These are phyloP conservation scores for Wickerhamomyces subpelliculosus DNA, from an alignment of 805 yeast species.

Conservation along the genomic window DNA sequence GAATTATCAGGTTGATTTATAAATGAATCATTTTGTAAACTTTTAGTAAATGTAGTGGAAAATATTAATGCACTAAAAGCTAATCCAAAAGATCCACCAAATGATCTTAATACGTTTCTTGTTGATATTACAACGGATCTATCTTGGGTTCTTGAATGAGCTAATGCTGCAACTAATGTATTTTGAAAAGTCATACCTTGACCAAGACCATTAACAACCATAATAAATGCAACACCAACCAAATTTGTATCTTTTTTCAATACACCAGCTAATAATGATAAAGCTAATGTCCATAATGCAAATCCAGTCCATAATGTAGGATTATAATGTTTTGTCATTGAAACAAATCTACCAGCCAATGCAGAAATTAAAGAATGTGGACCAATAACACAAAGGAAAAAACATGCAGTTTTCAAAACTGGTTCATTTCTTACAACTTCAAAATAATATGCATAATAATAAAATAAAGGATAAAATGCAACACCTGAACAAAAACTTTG, in stretches of 20 bases:
- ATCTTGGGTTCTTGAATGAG: constrained; percentile 44
- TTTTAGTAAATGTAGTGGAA: constrained; percentile 13
- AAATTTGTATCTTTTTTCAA: constrained; percentile 8
- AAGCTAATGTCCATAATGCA: constrained; percentile 9
- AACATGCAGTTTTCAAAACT: constrained; percentile 10
- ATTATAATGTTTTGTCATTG: constrained; percentile 9
- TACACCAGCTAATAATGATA: constrained; percentile 6
- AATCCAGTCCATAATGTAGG: constrained; percentile 14
- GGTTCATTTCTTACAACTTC: constrained; percentile 12
- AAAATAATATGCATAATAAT: constrained; percentile 40
- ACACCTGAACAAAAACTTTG: constrained; percentile 44
- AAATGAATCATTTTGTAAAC: constrained; percentile 8
- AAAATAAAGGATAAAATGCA: constrained; percentile 38
- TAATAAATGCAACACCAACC: constrained; percentile 30
- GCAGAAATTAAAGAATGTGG: constrained; percentile 11
- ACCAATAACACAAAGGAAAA: constrained; percentile 9
- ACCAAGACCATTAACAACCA: constrained; percentile 36
- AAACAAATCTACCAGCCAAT: constrained; percentile 10
- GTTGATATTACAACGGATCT: constrained; percentile 53
- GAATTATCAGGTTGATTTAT: constrained; percentile 9
- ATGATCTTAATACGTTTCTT: constrained; percentile 48
- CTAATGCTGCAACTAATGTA: constrained; percentile 25
- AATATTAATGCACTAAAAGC: constrained; percentile 29
- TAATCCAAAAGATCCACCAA: constrained; percentile 58
- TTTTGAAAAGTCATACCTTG: constrained; percentile 15